These are phyloP conservation scores for Candida endomychidarum DNA, from an alignment of 805 yeast species.

Conservation along the genomic window DNA sequence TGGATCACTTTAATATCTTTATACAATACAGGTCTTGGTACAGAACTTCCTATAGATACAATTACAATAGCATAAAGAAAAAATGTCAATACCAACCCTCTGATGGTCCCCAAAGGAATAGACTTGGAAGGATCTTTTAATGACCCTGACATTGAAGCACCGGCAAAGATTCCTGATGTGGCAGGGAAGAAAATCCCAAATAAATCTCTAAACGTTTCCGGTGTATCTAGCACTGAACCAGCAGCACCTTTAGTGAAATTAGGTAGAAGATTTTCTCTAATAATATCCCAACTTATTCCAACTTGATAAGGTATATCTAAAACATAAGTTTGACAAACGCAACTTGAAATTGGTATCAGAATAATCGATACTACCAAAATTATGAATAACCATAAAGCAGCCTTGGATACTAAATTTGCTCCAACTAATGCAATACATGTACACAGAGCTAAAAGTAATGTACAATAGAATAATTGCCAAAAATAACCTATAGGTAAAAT, in stretches of 20 bases:
- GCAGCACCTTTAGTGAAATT: slow-evolving; percentile 88
- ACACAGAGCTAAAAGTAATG: slow-evolving; percentile 66
- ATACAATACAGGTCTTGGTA: slow-evolving; percentile 76
- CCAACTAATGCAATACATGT: slow-evolving; percentile 79
- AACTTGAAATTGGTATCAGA: slow-evolving; percentile 76
- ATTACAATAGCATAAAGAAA: slow-evolving; percentile 77
- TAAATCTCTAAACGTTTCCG: slow-evolving; percentile 77
- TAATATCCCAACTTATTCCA: slow-evolving; percentile 72
- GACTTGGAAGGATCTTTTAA: slow-evolving; percentile 79
- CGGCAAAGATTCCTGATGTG: slow-evolving; percentile 97
- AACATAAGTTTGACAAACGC: slow-evolving; percentile 62
- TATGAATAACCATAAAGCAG: slow-evolving; percentile 74
- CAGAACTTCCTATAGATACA: slow-evolving; percentile 71
- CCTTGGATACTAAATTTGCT: slow-evolving; percentile 73
- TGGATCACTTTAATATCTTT: slow-evolving; percentile 84
- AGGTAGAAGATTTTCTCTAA: slow-evolving; percentile 69
- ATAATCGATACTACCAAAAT: slow-evolving; percentile 68
- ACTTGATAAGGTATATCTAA: slow-evolving; percentile 53
- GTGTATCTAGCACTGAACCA: slow-evolving; percentile 64
- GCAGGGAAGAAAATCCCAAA: slow-evolving; percentile 98
- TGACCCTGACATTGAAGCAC: slow-evolving; percentile 98
- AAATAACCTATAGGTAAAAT: slow-evolving; percentile 69
- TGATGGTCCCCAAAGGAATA: slow-evolving; percentile 91
- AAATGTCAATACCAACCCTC: slow-evolving; percentile 80
- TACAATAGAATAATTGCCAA: slow-evolving; percentile 71